Conservation (phyloP, 768 basidiomycete genomes). For the Suillus sp. region DNA sequence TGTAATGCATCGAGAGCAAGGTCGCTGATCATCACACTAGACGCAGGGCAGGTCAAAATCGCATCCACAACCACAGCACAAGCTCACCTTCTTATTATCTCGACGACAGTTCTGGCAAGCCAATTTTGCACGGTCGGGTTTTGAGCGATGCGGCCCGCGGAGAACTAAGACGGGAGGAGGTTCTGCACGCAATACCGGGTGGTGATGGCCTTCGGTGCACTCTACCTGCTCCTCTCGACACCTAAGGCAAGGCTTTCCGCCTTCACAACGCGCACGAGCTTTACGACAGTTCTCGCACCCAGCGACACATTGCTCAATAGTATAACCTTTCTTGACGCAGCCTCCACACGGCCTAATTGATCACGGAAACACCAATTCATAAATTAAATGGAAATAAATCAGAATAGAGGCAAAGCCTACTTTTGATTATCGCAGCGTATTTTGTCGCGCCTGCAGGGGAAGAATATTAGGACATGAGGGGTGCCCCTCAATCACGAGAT, state of each 20-base stretch:
- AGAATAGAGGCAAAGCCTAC: slow-evolving; percentile 31
- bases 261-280: slow-evolving; percentile 46
- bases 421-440: slow-evolving; percentile 59
- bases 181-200: slow-evolving; percentile 28
- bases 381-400: slow-evolving; percentile 6
- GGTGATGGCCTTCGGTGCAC: slow-evolving; percentile 47
- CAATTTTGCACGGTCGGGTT: slow-evolving; percentile 55
- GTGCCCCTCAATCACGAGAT: not conserved
- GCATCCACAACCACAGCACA: slow-evolving; percentile 1
- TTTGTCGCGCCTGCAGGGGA: slow-evolving; percentile 53
- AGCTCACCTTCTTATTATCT: slow-evolving; percentile 64
- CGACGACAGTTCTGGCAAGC: slow-evolving; percentile 62
- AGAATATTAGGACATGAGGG: not conserved
- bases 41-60: slow-evolving; percentile 5
- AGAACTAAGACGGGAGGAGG: slow-evolving; percentile 25
- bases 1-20: slow-evolving; percentile 59
- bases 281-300: slow-evolving; percentile 63
- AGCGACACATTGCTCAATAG: slow-evolving; percentile 55
- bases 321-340: slow-evolving; percentile 57
- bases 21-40: slow-evolving; percentile 65
- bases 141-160: slow-evolving; percentile 31
- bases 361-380: slow-evolving; percentile 1
- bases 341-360: slow-evolving; percentile 54
- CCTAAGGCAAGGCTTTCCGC: slow-evolving; percentile 39
- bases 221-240: slow-evolving; percentile 40